Conservation (phyloP, 2,329 filamentous ascomycete genomes). For the Fonsecaea multimorphosa region DNA sequence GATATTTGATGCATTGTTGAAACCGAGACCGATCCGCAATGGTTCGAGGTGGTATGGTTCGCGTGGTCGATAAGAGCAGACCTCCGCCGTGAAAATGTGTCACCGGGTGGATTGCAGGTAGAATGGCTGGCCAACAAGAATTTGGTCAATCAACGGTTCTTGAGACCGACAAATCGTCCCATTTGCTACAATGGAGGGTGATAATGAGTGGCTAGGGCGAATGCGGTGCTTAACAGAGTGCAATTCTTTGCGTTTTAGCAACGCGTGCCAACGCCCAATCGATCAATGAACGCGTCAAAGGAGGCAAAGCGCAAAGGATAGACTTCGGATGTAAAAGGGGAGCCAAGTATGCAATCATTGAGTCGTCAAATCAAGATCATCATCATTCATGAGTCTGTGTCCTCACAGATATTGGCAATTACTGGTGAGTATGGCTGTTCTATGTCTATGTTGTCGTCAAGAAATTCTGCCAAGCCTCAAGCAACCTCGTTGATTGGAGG, state of each 20-base stretch:
- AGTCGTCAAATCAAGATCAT: conserved; percentile 4
- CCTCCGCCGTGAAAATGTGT: background rate
- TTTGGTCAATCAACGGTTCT: background rate
- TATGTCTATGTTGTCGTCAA: conserved; percentile 18
- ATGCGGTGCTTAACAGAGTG: background rate
- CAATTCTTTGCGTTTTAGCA: background rate
- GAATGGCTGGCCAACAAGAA: background rate
- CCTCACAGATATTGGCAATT: conserved; percentile 20
- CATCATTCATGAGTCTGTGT: conserved; percentile 23
- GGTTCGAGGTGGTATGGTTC: background rate
- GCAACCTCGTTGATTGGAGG: background rate
- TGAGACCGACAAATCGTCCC: background rate
- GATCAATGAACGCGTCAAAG: conserved; percentile 1
- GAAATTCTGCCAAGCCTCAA: background rate
- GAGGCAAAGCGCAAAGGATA: background rate
- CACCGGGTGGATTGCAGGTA: no score
- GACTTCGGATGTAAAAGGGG: background rate
- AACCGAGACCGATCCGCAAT: background rate
- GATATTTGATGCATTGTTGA: conserved; percentile 45
- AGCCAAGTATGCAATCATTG: background rate
- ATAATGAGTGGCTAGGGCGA: background rate
- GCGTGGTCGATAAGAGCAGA: background rate
- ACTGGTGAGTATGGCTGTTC: conserved; percentile 17
- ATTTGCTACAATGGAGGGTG: background rate
- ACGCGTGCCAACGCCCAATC: background rate